Conservation (phyloP, 345 rosid species). For the Dipteronia dyeriana region DNA sequence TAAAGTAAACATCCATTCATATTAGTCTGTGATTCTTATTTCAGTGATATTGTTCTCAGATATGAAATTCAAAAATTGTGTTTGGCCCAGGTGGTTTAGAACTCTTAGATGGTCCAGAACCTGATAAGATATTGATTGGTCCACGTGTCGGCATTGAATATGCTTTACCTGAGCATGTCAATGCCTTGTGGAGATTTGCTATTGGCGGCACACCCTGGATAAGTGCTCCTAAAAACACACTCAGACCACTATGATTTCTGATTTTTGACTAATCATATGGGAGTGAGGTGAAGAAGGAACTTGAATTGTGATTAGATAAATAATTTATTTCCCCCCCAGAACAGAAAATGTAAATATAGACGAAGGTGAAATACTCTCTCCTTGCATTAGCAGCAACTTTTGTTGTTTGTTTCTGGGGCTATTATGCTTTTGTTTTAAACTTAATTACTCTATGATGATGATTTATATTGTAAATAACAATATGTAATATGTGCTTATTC, state of each 20-base stretch:
- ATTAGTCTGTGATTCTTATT: background rate
- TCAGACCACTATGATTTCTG: constrained; percentile 34
- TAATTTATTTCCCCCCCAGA: background rate
- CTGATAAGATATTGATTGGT: constrained; percentile 66
- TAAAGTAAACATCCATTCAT: constrained; percentile 27
- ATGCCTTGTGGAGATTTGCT: constrained; percentile 92
- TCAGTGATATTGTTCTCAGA: constrained; percentile 2
- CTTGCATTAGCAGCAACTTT: background rate
- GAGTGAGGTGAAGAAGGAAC: background rate
- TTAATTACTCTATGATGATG: background rate
- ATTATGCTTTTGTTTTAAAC: background rate
- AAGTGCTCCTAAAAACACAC: constrained; percentile 90
- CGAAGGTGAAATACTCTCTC: background rate
- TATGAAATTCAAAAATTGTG: background rate
- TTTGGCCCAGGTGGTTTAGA: constrained; percentile 73
- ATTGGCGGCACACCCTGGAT: constrained; percentile 82
- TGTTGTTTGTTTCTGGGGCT: background rate
- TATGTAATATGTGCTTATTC: background rate
- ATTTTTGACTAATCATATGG: background rate
- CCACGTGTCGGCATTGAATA: constrained; percentile 95
- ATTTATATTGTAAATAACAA: background rate
- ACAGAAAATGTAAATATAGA: background rate
- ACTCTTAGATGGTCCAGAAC: constrained; percentile 78
- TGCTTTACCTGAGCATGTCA: constrained; percentile 75
- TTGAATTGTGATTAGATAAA: background rate